Base-by-base conservation (phyloP, 495 filamentous ascomycete genomes). In the Penicillium maclennaniae region DNA sequence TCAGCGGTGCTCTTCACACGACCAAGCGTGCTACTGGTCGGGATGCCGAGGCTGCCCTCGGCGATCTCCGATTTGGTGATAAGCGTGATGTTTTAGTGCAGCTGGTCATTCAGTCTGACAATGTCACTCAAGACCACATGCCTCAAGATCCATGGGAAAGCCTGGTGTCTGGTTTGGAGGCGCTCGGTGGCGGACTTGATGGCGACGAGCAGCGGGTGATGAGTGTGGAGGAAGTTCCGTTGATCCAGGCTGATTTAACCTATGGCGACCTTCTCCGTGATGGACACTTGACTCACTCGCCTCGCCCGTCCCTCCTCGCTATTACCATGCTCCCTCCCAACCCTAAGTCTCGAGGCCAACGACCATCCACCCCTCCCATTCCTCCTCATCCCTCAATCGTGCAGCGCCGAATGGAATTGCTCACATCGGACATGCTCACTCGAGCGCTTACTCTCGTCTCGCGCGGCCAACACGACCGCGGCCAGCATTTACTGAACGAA, bases 391-490 rank as follows among this genome's bases (percentile, higher is more conserved):
- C 93, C 4, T 88, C 87, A 47, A 89, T 99, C 49, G 95, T 99
- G 8, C 93, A 99, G 69, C 84, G 93, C 36, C 86, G 93, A 40
- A 99, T 99, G 93, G 93, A 99, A 70, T 76, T 99, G 4, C 80
- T 99, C 25, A 97, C 95, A 1, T 97, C 95, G 4, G 93, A 99
- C 68, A 99, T 99, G 93, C 77, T 99, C 49, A 96, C 90, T 9
- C 80, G 93, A 38, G 90, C 95, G 4, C 74, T 99, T 45, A 96
- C 91, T 0, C 82, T 99, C 6, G 91, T 97, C 19, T 90, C 90
- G 43, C 82, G 91, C 21, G 89, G 90, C 17, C 91, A 97, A 65
- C 88, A 96, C 62, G 93, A 99, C 54, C 88, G 91, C 27, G 93
- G 92, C 1, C 86, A 93, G 59, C 93, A 95, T 36, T 80, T 97